Evolutionary conservation across 1,284 basidiomycete genomes (phyloP), one percentile per base, ranked within the genome.

Genomic region (Rhodofomes roseus): DNA sequence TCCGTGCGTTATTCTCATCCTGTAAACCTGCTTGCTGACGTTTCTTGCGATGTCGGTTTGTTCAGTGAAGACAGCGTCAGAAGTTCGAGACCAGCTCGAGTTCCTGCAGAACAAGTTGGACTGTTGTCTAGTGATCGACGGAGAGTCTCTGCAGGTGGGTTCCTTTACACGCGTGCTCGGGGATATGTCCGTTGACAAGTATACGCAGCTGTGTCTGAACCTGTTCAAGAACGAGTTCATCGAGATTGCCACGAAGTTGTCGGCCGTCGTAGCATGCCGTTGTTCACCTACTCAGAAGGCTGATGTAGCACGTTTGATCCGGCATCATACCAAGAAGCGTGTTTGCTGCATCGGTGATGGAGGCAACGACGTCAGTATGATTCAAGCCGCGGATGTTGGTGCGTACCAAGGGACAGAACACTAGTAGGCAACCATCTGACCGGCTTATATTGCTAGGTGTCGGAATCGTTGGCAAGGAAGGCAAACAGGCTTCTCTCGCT

Each of bases 231-330:
- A 89, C 60, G 95, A 98, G 71, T 99, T 99, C 70, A 92, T 99
- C 66, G 91, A 93, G 70, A 91, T 99, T 54, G 89, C 96, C 0
- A 98, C 96, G 1, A 97, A 98, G 71, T 81, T 99, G 0, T 93
- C 96, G 0, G 93, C 95, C 0, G 97, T 99, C 1, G 96, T 98
- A 3, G 96, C 96, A 0, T 99, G 97, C 69, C 89, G 97, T 27
- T 99, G 96, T 73, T 98, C 96, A 3, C 97, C 97, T 0, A 98
- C 96, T 0, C 97, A 99, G 73, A 99, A 99, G 74, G 96, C 97
- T 6, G 96, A 98, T 69, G 93, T 99, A 3, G 97, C 96, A 0
- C 84, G 92, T 2, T 78, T 99, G 46, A 99, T 99, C 63, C 87
- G 96, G 14, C 81, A 83, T 18, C 87, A 90, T 70, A 98, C 96